phyloP scores from a whole-genome alignment of 148 eudicot species.

The Rhododendron mucronatum region DNA sequence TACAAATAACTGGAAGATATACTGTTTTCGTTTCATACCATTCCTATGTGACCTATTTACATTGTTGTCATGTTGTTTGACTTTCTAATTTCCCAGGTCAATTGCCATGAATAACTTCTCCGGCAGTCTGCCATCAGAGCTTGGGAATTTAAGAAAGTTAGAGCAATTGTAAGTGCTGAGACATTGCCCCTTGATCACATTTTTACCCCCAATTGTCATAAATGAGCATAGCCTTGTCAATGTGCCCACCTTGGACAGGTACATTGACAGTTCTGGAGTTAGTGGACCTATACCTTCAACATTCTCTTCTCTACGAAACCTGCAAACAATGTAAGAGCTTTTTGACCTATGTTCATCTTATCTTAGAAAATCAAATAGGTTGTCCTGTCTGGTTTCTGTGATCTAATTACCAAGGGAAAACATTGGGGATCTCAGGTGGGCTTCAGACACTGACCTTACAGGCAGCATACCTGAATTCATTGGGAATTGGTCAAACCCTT shows the following conservation, averaged over 20 bases:
- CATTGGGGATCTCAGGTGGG: conserved; percentile 54
- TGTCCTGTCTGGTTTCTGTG: not conserved
- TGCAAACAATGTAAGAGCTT: conserved; percentile 46
- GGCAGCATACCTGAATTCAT: conserved; percentile 68
- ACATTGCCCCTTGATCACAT: not conserved
- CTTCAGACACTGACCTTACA: conserved; percentile 54
- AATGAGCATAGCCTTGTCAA: not conserved
- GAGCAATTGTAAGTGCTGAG: no score
- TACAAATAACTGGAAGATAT: not conserved
- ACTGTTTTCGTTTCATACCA: no score
- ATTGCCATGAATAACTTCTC: no score
- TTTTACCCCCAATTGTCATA: not conserved
- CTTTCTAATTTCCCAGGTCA: not conserved
- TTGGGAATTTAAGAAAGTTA: no score
- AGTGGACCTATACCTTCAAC: conserved; percentile 66
- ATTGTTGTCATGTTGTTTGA: not conserved
- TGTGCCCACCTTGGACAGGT: conserved; percentile 34
- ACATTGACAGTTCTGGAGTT: conserved; percentile 60
- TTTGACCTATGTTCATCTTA: conserved; percentile 3
- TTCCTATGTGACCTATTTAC: not conserved
- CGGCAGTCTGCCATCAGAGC: no score
- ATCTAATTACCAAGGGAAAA: not conserved
- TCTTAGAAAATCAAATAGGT: not conserved
- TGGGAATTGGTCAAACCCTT: conserved; percentile 53
- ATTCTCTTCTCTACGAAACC: conserved; percentile 47